Evolutionary conservation across 2,329 filamentous ascomycete genomes (phyloP), one percentile per base, ranked within the genome.

Genomic region (Pseudocercospora pini-densiflorae): DNA sequence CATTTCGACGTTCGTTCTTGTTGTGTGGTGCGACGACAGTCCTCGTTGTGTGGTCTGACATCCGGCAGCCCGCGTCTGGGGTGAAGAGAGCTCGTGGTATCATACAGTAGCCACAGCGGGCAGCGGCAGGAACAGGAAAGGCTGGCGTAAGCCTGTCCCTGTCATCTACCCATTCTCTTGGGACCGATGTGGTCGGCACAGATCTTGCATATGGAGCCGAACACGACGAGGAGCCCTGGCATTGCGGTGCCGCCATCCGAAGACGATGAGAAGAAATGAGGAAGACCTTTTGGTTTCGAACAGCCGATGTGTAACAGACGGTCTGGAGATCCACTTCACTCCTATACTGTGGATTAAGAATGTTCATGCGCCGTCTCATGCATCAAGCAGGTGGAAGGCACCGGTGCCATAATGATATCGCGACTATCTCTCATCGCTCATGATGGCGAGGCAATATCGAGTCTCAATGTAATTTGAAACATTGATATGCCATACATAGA

Each of bases 161-260:
- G 57, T 59, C 57, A 59, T 24, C 57, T 59, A 45, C 21, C 57
- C 31, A n/a, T 27, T 59, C 19, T 47, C 12, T 23, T 29, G 57
- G 57, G 16, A 45, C 57, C 57, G 57, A 59, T 45, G 51, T 19
- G 27, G 33, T 59, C 57, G 57, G 57, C 57, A 16, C 27, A 45
- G 36, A 59, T 59, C 57, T 59, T 59, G 57, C 57, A 27, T 59
- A 45, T 59, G 36, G 36, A 47, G 57, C 33, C 57, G 21, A 27
- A n/a, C 21, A 43, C 31, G 40, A 45, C 57, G 14, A 23, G 57
- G 57, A 45, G 31, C 57, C 33, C 31, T 59, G 57, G 51, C 27
- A 33, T 36, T 19, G 16, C 29, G 40, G 16, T 23, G 31, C 36
- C 31, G 14, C 57, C 40, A 23, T n/a, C 19, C 6, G 57, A 47